Base-by-base conservation (phyloP, 345 rosid genomes). In the Eucalyptus regnans region DNA sequence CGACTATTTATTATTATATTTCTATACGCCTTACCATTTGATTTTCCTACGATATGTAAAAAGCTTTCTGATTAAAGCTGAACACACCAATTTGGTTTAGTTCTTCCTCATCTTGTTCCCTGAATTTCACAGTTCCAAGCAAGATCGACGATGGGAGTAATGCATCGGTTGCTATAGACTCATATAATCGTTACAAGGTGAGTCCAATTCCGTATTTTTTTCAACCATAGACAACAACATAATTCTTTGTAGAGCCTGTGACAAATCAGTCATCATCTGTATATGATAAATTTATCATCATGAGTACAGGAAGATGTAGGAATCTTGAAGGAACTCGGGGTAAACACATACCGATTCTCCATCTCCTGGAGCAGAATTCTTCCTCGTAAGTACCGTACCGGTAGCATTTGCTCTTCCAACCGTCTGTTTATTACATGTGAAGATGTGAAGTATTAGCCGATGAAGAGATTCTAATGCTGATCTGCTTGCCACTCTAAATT, bases 351-450 rank as follows among this genome's bases (percentile, higher is more conserved):
- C 71, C 90, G 95, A 92, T 94, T 94, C 90, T 94, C 95, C 85
- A 88, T 93, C 48, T 88, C 96, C 44, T 94, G 95, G 96, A 90
- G 92, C 83, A 91, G 93, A 87, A 92, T 93, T 91, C 90, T 94
- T 52, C 95, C 95, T 8, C 10, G 94, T 93, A 86, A 90, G 86
- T 88, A 27, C 76, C 6, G 15, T 25, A 62, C 43, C 3, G 50
- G 12, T n/a, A 12, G 13, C 86, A 51, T 10, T 58, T 87, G 9
- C 27, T 87, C 54, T 81, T 58, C 9, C 68, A 14, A 56, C 43
- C 14, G 4, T 52, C 37, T 83, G 37, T 25, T 86, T 18, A 18
- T 27, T 20, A 9, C 50, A 41, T 56, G 48, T 44, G 14, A 52
- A 52, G 43, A 46, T n/a, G 27, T 81, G 23, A 54, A 33, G 31